Evolutionary conservation across 163 green algal species (phyloP).

Genomic region (Dunaliella salina): DNA sequence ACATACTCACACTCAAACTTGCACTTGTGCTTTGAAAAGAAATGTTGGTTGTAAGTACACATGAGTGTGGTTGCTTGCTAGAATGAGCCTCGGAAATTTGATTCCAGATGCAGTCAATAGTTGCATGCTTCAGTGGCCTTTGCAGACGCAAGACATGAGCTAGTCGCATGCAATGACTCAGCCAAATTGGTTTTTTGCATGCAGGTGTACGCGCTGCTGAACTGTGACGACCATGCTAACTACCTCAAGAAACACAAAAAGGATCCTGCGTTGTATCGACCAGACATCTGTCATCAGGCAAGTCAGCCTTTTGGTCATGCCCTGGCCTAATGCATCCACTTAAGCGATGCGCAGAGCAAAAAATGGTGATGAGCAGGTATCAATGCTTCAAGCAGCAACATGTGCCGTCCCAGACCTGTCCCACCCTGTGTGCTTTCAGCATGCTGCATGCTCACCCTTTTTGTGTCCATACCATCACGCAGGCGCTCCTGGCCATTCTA

Average conservation of each 20-base stretch:
- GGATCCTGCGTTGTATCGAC: conserved; percentile 82
- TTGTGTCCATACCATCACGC: conserved; percentile 3
- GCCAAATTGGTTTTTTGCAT: too few species aligned
- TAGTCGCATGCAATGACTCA: background rate
- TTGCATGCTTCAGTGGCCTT: background rate
- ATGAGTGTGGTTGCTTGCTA: background rate
- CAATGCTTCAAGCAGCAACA: too few species aligned
- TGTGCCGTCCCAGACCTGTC: too few species aligned
- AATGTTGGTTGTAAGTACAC: background rate
- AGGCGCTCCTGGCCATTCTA: conserved; percentile 89
- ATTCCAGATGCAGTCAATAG: background rate
- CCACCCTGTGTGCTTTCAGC: too few species aligned
- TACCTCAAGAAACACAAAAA: conserved; percentile 85
- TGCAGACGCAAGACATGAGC: background rate
- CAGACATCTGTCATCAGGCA: conserved; percentile 93
- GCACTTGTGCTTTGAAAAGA: too few species aligned
- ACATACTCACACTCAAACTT: too few species aligned
- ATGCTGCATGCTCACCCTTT: too few species aligned
- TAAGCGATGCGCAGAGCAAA: too few species aligned
- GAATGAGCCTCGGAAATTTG: too few species aligned
- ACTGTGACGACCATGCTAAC: conserved; percentile 92
- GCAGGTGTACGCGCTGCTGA: conserved; percentile 85
- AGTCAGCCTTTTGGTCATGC: background rate
- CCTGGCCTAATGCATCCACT: too few species aligned
- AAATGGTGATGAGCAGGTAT: too few species aligned